Conservation (phyloP, 176 grass and related monocot species). For the Cocos nucifera region DNA sequence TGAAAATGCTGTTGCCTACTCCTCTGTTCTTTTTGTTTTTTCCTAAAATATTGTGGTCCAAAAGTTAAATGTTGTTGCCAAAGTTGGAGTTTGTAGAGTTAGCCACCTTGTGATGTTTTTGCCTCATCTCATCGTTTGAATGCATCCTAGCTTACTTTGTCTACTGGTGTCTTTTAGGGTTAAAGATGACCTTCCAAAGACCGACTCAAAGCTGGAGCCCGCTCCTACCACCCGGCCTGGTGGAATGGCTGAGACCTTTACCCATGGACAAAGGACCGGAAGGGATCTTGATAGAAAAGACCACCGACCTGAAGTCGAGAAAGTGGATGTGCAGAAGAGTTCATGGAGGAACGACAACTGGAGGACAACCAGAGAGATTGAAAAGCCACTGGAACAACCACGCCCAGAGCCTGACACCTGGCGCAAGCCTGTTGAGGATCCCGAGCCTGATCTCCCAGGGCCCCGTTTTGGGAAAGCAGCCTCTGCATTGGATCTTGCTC, state of each 20-base stretch:
- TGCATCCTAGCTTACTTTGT: not conserved
- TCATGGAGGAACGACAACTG: slow-evolving; percentile 44
- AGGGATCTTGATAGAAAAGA: slow-evolving; percentile 57
- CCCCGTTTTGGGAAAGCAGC: slow-evolving; percentile 70
- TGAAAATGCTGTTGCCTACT: too few relatives aligned
- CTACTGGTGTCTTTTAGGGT: slow-evolving; percentile 30
- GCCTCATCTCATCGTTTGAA: too few relatives aligned
- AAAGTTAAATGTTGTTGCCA: too few relatives aligned
- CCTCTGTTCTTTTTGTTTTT: too few relatives aligned
- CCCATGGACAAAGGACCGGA: slow-evolving; percentile 43
- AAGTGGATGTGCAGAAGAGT: slow-evolving; percentile 35
- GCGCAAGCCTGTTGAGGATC: slow-evolving; percentile 72
- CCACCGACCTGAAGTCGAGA: slow-evolving; percentile 21
- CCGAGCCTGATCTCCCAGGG: slow-evolving; percentile 35
- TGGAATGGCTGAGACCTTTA: slow-evolving; percentile 42
- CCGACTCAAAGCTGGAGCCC: slow-evolving; percentile 51
- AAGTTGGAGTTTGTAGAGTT: too few relatives aligned
- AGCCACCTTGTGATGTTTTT: too few relatives aligned
- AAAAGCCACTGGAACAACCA: slow-evolving; percentile 48
- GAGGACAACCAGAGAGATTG: slow-evolving; percentile 40
- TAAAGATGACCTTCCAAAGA: slow-evolving; percentile 60
- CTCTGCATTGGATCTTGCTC: slow-evolving; percentile 69
- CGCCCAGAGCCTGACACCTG: slow-evolving; percentile 63
- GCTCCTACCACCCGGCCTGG: slow-evolving; percentile 26
- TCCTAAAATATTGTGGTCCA: too few relatives aligned